Conservation (phyloP, 306 rosid genomes). For the Cucumis cinereus region DNA sequence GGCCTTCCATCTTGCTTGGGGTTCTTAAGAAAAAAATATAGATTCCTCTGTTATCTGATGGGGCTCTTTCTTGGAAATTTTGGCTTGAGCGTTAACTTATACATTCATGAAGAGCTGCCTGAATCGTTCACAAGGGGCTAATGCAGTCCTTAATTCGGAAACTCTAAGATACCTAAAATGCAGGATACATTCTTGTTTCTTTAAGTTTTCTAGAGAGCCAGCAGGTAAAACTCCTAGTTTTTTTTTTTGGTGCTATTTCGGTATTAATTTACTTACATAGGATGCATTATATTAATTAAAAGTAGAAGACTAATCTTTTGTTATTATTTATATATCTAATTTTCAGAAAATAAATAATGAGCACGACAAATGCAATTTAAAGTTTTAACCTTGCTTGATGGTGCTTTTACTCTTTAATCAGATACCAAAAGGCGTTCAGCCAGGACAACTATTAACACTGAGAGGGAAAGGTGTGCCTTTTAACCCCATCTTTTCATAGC, state of each 20-base stretch:
- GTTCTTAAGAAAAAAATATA: neutral
- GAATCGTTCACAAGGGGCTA: neutral
- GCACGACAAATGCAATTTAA: neutral
- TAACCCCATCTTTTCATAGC: constrained; percentile 6
- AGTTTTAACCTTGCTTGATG: constrained; percentile 7
- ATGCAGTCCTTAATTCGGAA: neutral
- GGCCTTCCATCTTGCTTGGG: neutral
- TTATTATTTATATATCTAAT: neutral
- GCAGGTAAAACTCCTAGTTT: neutral
- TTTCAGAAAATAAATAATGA: neutral
- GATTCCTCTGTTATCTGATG: neutral
- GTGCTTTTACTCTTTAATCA: constrained; percentile 31
- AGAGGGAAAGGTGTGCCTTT: constrained; percentile 70
- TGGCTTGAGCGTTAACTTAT: neutral
- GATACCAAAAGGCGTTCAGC: constrained; percentile 94
- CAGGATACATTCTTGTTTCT: neutral
- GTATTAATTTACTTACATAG: neutral
- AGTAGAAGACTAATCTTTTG: neutral
- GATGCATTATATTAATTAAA: neutral
- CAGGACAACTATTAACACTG: constrained; percentile 64
- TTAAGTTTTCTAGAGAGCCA: neutral
- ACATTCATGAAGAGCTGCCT: neutral
- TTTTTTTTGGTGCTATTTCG: neutral
- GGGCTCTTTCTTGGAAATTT: neutral
- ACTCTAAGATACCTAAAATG: neutral